Conservation (phyloP, 306 rosid genomes). For the Trifolium subterraneum region DNA sequence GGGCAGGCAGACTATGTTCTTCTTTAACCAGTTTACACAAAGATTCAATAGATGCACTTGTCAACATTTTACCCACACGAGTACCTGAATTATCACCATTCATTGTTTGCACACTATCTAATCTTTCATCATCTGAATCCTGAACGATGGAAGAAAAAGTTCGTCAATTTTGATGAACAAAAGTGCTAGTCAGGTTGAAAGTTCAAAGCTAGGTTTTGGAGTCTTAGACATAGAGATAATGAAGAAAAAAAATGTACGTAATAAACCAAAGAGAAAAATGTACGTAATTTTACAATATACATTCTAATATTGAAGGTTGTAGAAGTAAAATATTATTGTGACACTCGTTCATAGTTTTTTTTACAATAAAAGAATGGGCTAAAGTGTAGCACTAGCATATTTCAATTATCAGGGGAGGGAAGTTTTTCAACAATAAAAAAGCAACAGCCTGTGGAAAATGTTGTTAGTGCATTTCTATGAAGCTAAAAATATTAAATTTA, state of each 20-base stretch:
- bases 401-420: background rate
- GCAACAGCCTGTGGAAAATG: background rate
- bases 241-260: background rate
- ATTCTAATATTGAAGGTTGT: background rate
- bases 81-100: slow-evolving; percentile 35
- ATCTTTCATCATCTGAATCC: slow-evolving; percentile 66
- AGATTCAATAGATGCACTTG: slow-evolving; percentile 58
- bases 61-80: slow-evolving; percentile 51
- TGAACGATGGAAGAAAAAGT: slow-evolving; percentile 39
- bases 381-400: too few species aligned
- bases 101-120: slow-evolving; percentile 40
- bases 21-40: slow-evolving; percentile 65
- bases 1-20: slow-evolving; percentile 59
- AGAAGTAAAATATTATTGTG: background rate
- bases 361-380: background rate
- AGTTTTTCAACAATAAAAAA: background rate
- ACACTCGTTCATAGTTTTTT: too few species aligned
- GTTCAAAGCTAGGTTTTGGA: background rate
- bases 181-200: slow-evolving; percentile 21
- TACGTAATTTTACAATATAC: too few species aligned
- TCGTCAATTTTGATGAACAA: slow-evolving; percentile 25
- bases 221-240: background rate
- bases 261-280: background rate
- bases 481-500: background rate
- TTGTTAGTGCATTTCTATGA: background rate